Evolutionary conservation across 1,284 basidiomycete species (phyloP), one percentile per base, ranked within the genome.

Genomic region (Microbotryum violaceum): DNA sequence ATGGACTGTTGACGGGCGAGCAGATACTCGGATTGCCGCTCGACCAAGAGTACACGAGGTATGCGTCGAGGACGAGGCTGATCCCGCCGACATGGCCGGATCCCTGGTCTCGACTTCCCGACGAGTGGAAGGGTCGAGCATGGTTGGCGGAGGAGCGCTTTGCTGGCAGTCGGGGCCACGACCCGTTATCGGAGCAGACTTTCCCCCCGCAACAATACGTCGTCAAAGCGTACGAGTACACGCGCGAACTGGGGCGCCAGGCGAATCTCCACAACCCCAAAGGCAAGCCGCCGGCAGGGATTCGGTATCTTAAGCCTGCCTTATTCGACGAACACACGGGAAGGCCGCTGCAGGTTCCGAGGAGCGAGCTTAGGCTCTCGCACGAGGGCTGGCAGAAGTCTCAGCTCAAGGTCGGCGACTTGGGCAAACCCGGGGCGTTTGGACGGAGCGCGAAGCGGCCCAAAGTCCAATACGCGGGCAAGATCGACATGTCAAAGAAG

Each of bases 141-240:
- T 61, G 21, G 23, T 49, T 66, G 6, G 23, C 45, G 4, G 10
- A 16, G 20, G 33, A 33, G 3, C 57, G 66, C 3, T 68, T 68
- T 50, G 58, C 64, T 6, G 23, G 23, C 20, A 27, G n/a, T 3
- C n/a, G 58, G 51, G 52, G 55, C 49, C 49, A 23, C 5, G 60
- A 60, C 20, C 64, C 64, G 16, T 42, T 42, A 20, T 60, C 64
- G 0, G 31, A 47, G 25, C 23, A 12, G 8, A 16, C 4, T 2
- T 42, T 48, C 4, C 66, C 67, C 1, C 67, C 67, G 1, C 57
- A 64, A 14, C 21, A 47, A 20, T 52, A 57, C 29, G 29, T 68
- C 1, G 37, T 59, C 33, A 61, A 60, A 16, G 67, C 67, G 29
- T 58, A 60, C 60, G 67, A 68, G 50, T 68, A 49, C 31, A 49